Base-by-base conservation (phyloP, 2,329 filamentous ascomycete genomes). In the Neofusicoccum cordaticola region DNA sequence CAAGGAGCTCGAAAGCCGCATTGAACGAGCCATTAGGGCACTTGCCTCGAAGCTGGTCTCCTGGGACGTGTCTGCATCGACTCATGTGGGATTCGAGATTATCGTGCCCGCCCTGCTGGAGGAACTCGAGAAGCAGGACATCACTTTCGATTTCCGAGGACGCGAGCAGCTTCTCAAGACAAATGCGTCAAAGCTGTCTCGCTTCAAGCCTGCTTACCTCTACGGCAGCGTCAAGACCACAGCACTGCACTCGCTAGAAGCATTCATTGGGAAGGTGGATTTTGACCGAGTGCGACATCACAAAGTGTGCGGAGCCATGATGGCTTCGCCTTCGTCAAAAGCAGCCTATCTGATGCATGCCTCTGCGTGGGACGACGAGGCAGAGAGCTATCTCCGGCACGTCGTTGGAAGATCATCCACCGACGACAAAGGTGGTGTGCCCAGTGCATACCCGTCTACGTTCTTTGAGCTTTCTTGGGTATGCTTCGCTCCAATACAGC, bases 251-350 rank as follows among this genome's bases (percentile, higher is more conserved):
- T 79, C 77, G 0, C 67, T 80, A 0, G 79, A 81, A 57, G 76
- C 76, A 0, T 77, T 79, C 52, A 71, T 75, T 19, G 74, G 77
- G 9, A 71, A 66, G 42, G 66, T 77, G 19, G 73, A 79, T 44
- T 81, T 81, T 63, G 68, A 77, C 56, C 71, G 69, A 48, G 66
- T 80, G 6, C 65, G 63, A 12, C 75, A 79, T 13, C 75, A 78
- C 56, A 72, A 68, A 58, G 65, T 69, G 11, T 65, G 70, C 50
- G 77, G 76, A 2, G 70, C 70, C 6, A 76, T 80, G 68, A 71
- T 79, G 68, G 76, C 68, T 2, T 80, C 77, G 0, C 79, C 79
- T 7, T 76, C 78, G 1, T 76, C 79, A 0, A 81, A 78, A 0
- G 78, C 78, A 0, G 78, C 74, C 27, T 77, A 76, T 63, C 62